phyloP scores from a whole-genome alignment of 768 basidiomycete species.

The Kwoniella dendrophila region DNA sequence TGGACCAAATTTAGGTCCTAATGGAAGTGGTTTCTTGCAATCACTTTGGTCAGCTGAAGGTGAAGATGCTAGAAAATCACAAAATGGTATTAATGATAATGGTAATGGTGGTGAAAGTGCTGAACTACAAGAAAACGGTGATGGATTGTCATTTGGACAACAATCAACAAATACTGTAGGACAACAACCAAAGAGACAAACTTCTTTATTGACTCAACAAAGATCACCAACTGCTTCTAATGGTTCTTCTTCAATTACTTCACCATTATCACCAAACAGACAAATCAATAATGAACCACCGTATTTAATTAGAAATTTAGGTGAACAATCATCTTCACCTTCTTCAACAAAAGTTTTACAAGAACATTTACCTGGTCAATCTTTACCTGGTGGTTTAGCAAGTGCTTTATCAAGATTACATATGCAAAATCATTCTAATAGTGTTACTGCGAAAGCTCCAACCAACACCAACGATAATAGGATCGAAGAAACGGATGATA shows the following conservation, averaged over 20 bases:
- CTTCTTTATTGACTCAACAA: slow-evolving; percentile 42
- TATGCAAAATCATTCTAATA: slow-evolving; percentile 58
- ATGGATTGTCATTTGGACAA: slow-evolving; percentile 33
- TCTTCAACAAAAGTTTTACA: slow-evolving; percentile 72
- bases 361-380: slow-evolving; percentile 85
- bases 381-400: slow-evolving; percentile 86
- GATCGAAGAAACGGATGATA: not conserved
- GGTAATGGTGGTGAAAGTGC: slow-evolving; percentile 1
- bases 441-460: too few relatives aligned
- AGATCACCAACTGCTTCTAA: slow-evolving; percentile 32
- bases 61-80: slow-evolving; percentile 34
- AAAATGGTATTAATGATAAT: not conserved
- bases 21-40: slow-evolving; percentile 40
- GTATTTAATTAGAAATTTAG: slow-evolving; percentile 26
- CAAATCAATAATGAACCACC: slow-evolving; percentile 21
- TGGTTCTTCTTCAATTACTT: not conserved
- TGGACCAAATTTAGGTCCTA: slow-evolving; percentile 46
- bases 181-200: slow-evolving; percentile 16
- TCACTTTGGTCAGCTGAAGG: slow-evolving; percentile 70
- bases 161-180: slow-evolving; percentile 25
- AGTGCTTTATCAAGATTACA: slow-evolving; percentile 89
- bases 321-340: slow-evolving; percentile 58
- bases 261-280: slow-evolving; percentile 12
- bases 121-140: not conserved
- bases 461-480: slow-evolving; percentile 13